These are phyloP conservation scores for Nitzschia sp. DNA, from an alignment of 108 stramenopile species.

Conservation along the genomic window DNA sequence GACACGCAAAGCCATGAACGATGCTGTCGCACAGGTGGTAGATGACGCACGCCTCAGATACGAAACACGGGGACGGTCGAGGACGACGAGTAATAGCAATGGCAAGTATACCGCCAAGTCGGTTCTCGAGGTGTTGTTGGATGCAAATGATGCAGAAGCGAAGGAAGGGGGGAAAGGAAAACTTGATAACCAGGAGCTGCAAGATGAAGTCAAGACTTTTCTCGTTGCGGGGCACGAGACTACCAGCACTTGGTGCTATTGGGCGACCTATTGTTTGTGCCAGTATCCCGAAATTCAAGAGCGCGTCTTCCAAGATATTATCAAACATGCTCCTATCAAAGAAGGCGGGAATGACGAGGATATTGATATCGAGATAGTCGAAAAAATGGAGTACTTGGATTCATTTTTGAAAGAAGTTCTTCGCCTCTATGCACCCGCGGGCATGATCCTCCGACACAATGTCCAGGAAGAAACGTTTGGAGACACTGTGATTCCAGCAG, in stretches of 20 bases:
- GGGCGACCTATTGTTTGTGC: constrained; percentile 53
- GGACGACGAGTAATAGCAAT: constrained; percentile 3
- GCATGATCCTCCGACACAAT: constrained; percentile 34
- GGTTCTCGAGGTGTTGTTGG: constrained; percentile 48
- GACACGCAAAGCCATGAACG: constrained; percentile 21
- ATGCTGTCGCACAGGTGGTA: constrained; percentile 48
- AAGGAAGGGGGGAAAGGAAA: constrained; percentile 14
- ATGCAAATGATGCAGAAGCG: constrained; percentile 36
- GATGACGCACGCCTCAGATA: constrained; percentile 28
- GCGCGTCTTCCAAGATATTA: constrained; percentile 51
- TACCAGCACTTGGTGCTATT: constrained; percentile 58
- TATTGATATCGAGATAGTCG: constrained; percentile 45
- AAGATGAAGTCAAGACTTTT: constrained; percentile 68
- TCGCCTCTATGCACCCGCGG: constrained; percentile 61
- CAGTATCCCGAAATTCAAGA: constrained; percentile 50
- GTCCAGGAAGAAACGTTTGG: constrained; percentile 29
- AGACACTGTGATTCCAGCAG: constrained; percentile 44
- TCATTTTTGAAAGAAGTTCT: constrained; percentile 69
- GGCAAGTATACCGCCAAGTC: constrained; percentile 20
- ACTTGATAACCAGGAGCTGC: constrained; percentile 45
- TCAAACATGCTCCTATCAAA: constrained; percentile 21
- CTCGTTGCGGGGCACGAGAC: constrained; percentile 75
- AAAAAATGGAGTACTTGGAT: constrained; percentile 61
- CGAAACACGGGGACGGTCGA: not conserved
- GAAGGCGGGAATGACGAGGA: not conserved